Base-by-base conservation (phyloP, 257 asterid genomes). In the Penstemon newberryi region DNA sequence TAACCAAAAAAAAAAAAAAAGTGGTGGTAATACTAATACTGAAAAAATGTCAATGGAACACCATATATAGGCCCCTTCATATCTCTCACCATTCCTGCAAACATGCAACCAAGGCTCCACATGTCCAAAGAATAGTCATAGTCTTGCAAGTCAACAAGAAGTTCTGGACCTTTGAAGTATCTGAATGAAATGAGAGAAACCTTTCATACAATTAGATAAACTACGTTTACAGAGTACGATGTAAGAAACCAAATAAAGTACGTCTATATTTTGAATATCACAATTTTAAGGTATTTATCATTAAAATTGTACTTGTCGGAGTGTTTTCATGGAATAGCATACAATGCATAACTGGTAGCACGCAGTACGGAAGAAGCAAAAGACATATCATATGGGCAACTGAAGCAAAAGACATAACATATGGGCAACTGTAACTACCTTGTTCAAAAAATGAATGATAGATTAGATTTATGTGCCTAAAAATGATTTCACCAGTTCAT, bases 61-160 rank as follows among this genome's bases (percentile, higher is more conserved):
- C 42, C 12, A 10, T 25, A 7, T 43, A 69, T 41, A 25, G 60
- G n/a, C 40, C 56, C 10, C 9, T 25, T 18, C n/a, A 25, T 50
- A 54, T n/a, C 61, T 68, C 95, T 87, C 79, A 93, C 99, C 97
- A 90, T 93, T 80, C 96, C 99, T 0, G 99, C 97, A 71, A 90
- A 90, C 96, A 93, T 85, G 89, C 89, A 86, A 63, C 96, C 93
- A 67, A 86, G 89, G 82, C 96, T 86, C 96, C 96, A 88, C 93
- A 88, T 75, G 54, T 88, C 96, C 81, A 88, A 73, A 54, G 96
- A 86, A 76, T 88, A 88, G 79, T 86, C 95, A 46, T 88, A 88
- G 77, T 86, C 90, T 86, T 88, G 95, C 80, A 85, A 79, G 69
- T 88, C 88, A 68, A 88, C 95, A 66, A 88, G 88, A 77, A 88